Percentiles rank a stretch among this genome's conserved stretches.
Conservation (phyloP, 2,329 filamentous ascomycete genomes). For the Fusarium irregulare region DNA sequence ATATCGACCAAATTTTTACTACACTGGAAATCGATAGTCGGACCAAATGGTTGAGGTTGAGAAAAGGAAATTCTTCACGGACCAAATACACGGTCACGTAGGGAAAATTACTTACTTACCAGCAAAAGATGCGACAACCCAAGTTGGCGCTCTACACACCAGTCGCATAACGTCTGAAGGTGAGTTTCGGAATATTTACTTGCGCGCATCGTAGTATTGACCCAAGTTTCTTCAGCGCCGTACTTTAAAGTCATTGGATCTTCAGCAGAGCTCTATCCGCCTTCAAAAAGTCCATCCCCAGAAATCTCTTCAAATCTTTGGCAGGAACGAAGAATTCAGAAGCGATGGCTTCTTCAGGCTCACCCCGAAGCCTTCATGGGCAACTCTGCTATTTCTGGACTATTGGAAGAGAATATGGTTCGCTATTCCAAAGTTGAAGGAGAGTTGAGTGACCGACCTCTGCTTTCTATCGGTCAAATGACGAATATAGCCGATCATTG, state of each 20-base stretch:
- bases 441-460: constrained; percentile 31
- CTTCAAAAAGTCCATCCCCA: constrained; percentile 45
- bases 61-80: constrained; percentile 43
- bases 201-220: constrained; percentile 14
- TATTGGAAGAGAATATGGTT: constrained; percentile 53
- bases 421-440: constrained; percentile 47
- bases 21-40: constrained; percentile 48
- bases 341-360: constrained; percentile 62
- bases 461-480: constrained; percentile 69
- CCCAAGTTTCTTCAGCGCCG: constrained; percentile 42
- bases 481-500: constrained; percentile 52
- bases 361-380: constrained; percentile 63
- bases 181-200: constrained; percentile 35
- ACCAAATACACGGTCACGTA: constrained; percentile 50
- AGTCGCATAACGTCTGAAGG: constrained; percentile 46
- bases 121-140: constrained; percentile 33
- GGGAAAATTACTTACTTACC: constrained; percentile 51
- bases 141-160: constrained; percentile 48
- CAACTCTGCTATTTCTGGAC: constrained; percentile 47
- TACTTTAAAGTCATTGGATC: constrained; percentile 50
- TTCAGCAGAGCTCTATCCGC: constrained; percentile 50
- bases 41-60: constrained; percentile 53
- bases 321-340: constrained; percentile 52
- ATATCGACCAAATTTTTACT: constrained; percentile 40
- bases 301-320: constrained; percentile 45